Conservation (phyloP, 352 stramenopile genomes). For the Pelagophyceae sp. region DNA sequence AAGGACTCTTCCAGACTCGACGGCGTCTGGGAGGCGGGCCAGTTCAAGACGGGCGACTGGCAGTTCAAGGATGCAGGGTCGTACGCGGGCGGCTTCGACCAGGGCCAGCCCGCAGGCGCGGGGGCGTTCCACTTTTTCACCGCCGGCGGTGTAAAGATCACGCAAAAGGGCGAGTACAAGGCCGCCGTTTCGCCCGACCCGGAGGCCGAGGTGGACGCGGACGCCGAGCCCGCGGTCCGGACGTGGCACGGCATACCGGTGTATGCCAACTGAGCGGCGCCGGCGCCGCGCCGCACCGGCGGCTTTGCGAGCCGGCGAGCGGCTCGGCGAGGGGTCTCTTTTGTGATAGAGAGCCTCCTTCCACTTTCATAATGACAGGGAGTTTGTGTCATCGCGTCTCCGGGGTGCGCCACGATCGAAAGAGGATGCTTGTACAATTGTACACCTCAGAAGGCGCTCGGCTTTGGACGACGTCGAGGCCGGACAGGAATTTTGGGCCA, state of each 20-base stretch:
- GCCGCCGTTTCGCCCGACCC: not conserved
- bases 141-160: constrained; percentile 43
- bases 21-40: constrained; percentile 68
- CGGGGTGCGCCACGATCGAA: no score
- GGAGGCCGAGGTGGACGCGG: not conserved
- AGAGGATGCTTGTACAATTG: no score
- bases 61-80: constrained; percentile 68
- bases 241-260: constrained; percentile 1
- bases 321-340: no score
- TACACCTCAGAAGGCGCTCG: no score
- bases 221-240: not conserved
- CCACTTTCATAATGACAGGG: no score
- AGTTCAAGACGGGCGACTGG: constrained; percentile 76
- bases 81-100: constrained; percentile 57
- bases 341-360: no score
- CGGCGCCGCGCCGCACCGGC: no score
- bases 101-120: constrained; percentile 66
- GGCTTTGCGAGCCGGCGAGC: no score
- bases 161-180: constrained; percentile 65
- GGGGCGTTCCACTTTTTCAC: constrained; percentile 71
- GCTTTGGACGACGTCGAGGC: no score
- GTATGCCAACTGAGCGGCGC: not conserved
- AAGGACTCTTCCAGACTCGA: constrained; percentile 66
- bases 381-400: no score
- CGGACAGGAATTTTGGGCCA: no score